Percentiles rank a stretch among this genome's conserved stretches.
These are phyloP conservation scores for Sanghuangporus weigelae DNA, from an alignment of 1,284 basidiomycete genomes.

Conservation along the genomic window DNA sequence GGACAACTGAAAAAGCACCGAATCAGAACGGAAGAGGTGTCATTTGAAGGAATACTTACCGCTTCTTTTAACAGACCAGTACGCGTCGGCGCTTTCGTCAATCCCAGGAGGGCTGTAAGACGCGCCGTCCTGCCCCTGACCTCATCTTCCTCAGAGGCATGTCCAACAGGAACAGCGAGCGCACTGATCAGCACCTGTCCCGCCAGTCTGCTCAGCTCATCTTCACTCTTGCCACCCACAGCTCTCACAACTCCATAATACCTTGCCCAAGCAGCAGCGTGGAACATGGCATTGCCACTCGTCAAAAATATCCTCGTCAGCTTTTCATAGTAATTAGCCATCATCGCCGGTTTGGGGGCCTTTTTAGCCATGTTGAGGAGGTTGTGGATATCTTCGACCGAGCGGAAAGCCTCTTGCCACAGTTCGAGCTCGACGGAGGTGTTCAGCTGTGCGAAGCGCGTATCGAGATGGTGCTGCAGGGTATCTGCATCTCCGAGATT, in stretches of 20 bases:
- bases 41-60: constrained; percentile 39
- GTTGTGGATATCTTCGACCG: constrained; percentile 97
- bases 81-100: constrained; percentile 84
- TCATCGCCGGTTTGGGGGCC: constrained; percentile 84
- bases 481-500: constrained; percentile 97
- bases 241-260: constrained; percentile 70
- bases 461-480: constrained; percentile 95
- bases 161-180: constrained; percentile 88
- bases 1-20: constrained; percentile 46
- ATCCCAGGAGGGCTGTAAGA: constrained; percentile 83
- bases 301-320: constrained; percentile 94
- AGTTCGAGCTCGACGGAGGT: constrained; percentile 98
- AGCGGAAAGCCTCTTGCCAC: constrained; percentile 99
- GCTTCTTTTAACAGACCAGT: constrained; percentile 83
- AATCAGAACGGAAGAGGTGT: neutral
- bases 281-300: constrained; percentile 92
- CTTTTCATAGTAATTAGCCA: constrained; percentile 99
- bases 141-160: constrained; percentile 65
- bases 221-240: constrained; percentile 66
- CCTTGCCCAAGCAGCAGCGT: constrained; percentile 93
- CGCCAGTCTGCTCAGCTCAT: constrained; percentile 79
- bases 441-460: constrained; percentile 95
- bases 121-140: constrained; percentile 72
- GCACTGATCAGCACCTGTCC: constrained; percentile 92
- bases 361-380: constrained; percentile 92